These are phyloP conservation scores for Pugionium dolabratum DNA, from an alignment of 345 rosid genomes.

Conservation along the genomic window DNA sequence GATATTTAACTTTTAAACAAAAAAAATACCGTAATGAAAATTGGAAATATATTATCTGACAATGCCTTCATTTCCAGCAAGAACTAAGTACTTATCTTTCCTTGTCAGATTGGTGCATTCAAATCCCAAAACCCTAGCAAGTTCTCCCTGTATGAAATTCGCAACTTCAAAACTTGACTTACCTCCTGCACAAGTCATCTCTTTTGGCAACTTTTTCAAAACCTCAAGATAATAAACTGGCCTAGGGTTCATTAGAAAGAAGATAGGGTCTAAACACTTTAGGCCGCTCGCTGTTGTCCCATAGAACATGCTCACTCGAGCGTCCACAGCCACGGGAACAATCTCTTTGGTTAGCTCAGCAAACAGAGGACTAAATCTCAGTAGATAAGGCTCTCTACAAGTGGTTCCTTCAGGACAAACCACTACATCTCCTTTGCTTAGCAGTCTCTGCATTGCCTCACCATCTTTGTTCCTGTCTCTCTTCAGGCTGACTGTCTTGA, in stretches of 20 bases:
- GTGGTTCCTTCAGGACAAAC: constrained; percentile 99
- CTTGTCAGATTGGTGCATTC: constrained; percentile 86
- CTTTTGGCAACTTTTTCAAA: constrained; percentile 56
- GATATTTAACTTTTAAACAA: constrained; percentile 15
- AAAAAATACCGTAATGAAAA: constrained; percentile 1
- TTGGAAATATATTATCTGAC: constrained; percentile 31
- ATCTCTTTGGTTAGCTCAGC: constrained; percentile 85
- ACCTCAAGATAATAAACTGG: constrained; percentile 61
- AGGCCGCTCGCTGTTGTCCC: constrained; percentile 93
- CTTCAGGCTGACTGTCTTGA: constrained; percentile 74
- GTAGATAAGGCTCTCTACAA: constrained; percentile 80
- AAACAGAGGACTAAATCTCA: constrained; percentile 88
- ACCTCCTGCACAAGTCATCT: constrained; percentile 63
- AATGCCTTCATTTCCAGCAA: constrained; percentile 87
- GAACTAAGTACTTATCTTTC: constrained; percentile 78
- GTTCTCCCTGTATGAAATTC: constrained; percentile 66
- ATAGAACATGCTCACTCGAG: constrained; percentile 71
- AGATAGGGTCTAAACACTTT: constrained; percentile 84
- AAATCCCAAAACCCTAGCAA: constrained; percentile 78
- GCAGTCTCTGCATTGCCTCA: constrained; percentile 63
- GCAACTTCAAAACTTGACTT: constrained; percentile 77
- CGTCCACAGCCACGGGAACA: constrained; percentile 76
- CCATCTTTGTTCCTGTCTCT: constrained; percentile 70
- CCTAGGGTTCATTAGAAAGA: constrained; percentile 84
- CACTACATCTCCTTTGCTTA: constrained; percentile 78